Conservation (phyloP, 1,284 basidiomycete genomes). For the Inonotus obliquus region DNA sequence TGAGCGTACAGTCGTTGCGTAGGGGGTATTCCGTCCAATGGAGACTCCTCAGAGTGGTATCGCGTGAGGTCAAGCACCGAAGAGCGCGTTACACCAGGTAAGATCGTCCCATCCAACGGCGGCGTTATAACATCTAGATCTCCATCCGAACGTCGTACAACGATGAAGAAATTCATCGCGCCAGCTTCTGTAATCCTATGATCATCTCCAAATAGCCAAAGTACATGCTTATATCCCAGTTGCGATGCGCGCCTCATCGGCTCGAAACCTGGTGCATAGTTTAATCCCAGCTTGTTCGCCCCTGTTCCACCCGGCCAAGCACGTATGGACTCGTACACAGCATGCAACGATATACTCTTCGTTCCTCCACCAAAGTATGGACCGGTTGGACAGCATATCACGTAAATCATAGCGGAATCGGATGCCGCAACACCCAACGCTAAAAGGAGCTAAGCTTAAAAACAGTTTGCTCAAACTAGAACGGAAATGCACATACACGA, state of each 20-base stretch:
- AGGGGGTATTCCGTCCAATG: constrained; percentile 37
- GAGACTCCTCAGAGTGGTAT: constrained; percentile 35
- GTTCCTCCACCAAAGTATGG: constrained; percentile 67
- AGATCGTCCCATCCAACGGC: constrained; percentile 69
- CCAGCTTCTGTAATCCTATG: constrained; percentile 46
- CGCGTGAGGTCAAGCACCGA: constrained; percentile 61
- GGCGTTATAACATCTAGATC: constrained; percentile 69
- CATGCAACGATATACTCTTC: constrained; percentile 68
- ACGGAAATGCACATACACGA: constrained; percentile 34
- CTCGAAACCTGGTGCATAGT: constrained; percentile 67
- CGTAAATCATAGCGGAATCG: constrained; percentile 66
- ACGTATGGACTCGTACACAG: constrained; percentile 63
- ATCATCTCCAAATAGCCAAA: constrained; percentile 44
- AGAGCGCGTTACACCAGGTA: constrained; percentile 72
- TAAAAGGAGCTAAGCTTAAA: constrained; percentile 16
- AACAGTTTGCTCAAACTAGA: neutral
- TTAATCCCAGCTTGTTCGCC: constrained; percentile 59
- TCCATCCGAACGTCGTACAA: constrained; percentile 46
- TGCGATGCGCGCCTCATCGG: constrained; percentile 59
- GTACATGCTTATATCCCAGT: constrained; percentile 67
- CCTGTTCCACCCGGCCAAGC: constrained; percentile 83
- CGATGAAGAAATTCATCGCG: constrained; percentile 70
- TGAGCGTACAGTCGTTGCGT: constrained; percentile 42
- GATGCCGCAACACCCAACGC: constrained; percentile 68
- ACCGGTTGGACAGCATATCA: constrained; percentile 62